Percentiles rank a stretch among this genome's conserved stretches.
Conservation (phyloP, 2,329 filamentous ascomycete genomes). For the Furcasterigmium furcatum region DNA sequence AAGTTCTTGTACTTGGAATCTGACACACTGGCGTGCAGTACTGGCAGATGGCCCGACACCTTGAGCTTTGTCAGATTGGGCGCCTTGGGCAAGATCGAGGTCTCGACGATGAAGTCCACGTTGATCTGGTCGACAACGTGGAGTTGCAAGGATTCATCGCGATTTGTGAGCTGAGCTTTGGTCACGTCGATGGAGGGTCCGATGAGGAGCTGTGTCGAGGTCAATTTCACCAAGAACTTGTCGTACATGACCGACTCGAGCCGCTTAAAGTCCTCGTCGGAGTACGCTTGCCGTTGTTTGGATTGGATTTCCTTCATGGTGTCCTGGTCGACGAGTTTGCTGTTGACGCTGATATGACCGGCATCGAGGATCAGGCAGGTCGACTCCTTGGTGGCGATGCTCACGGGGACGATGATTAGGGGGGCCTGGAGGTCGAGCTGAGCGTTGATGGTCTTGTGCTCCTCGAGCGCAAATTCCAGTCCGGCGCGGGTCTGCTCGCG, state of each 20-base stretch:
- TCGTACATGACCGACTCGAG: constrained; percentile 97
- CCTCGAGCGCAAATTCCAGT: constrained; percentile 91
- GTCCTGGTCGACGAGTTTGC: constrained; percentile 88
- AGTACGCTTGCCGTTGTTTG: constrained; percentile 85
- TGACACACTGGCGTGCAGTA: constrained; percentile 87
- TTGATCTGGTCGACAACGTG: constrained; percentile 97
- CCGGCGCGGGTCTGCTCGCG: constrained; percentile 94
- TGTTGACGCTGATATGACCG: constrained; percentile 91
- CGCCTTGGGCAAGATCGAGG: constrained; percentile 94
- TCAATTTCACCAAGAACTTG: constrained; percentile 88
- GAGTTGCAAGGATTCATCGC: constrained; percentile 66
- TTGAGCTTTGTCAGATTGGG: constrained; percentile 89
- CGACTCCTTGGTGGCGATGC: constrained; percentile 75
- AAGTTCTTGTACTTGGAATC: constrained; percentile 96
- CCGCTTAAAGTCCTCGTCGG: constrained; percentile 81
- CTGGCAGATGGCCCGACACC: constrained; percentile 85
- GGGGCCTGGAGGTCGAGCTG: constrained; percentile 94
- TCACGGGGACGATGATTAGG: constrained; percentile 93
- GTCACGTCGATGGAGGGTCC: constrained; percentile 90
- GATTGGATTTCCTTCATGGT: constrained; percentile 86
- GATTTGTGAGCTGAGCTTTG: constrained; percentile 71
- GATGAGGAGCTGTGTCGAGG: constrained; percentile 93
- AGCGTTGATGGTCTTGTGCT: constrained; percentile 97
- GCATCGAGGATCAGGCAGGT: constrained; percentile 94
- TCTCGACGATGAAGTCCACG: constrained; percentile 93